Evolutionary conservation across 2,329 filamentous ascomycete genomes (phyloP).

Genomic region (Phialophora expanda): DNA sequence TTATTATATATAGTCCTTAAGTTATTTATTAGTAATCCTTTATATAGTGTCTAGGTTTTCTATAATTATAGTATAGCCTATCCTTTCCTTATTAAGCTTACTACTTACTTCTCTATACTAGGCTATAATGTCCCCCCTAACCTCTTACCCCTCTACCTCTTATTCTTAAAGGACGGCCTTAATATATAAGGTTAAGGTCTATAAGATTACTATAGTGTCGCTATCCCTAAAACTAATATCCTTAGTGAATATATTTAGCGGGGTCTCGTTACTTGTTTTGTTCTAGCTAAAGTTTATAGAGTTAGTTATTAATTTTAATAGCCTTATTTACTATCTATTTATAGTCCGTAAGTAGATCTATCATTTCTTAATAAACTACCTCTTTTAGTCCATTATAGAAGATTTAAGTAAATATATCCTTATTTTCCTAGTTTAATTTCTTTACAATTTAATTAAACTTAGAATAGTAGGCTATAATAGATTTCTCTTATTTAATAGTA

Average conservation of each 20-base stretch:
- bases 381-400: background rate
- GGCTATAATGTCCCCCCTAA: background rate
- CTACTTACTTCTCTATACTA: background rate
- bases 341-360: background rate
- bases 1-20: slow-evolving; percentile 1
- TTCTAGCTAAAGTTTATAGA: background rate
- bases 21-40: too few relatives aligned
- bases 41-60: background rate
- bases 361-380: background rate
- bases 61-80: background rate
- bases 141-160: background rate
- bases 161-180: background rate
- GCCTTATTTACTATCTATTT: background rate
- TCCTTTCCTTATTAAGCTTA: background rate
- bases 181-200: background rate
- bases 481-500: background rate
- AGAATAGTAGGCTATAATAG: background rate
- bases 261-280: too few relatives aligned
- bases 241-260: background rate
- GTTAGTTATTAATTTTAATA: background rate
- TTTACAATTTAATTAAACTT: background rate
- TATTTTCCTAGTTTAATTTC: background rate
- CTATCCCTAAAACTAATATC: background rate
- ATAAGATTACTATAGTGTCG: background rate
- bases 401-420: background rate